Base-by-base conservation (phyloP, 2,329 filamentous ascomycete genomes). In the Fusarium ramigenum region DNA sequence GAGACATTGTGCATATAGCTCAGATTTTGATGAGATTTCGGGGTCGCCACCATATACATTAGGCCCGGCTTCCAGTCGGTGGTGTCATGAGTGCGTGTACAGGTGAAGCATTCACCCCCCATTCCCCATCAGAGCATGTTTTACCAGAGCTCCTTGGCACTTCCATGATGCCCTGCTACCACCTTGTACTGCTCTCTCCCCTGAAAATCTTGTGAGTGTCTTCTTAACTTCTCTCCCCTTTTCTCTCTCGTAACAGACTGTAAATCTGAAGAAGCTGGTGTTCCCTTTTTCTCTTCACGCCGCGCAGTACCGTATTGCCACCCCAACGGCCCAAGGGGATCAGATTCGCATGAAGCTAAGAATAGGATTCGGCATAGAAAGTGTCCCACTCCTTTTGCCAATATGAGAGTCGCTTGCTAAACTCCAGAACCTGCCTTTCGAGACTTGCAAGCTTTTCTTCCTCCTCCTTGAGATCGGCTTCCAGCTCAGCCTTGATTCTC, bases 151-250 rank as follows among this genome's bases (percentile, higher is more conserved):
- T 7, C 14, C 9, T 7, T 10, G 8, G 3, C 18, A 34, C 23
- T 18, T 53, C 9, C 9, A 37, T 12, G 19, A 39, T 21, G 19
- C 7, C 19, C 19, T 25, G 18, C 25, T 21, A 14, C 9, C 19
- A 16, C 9, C 6, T 21, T 37, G 3, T 28, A 4, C 14, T 12
- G 5, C 18, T n/a, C 5, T 7, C 5, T 34, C 16, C 23, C 10
- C 11, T 7, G 8, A 8, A 9, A 9, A 28, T 1, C 46, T 14
- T 32, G 21, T 9, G 14, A 16, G 10, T 32, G 11, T 15, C n/a
- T 19, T 23, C 16, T 7, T 14, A 4, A 5, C 21, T 0, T 4
- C 2, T 15, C 23, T 53, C 4, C 9, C 7, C 2, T 0, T 9
- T 39, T 16, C 14, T 21, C 34, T 9, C 7, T n/a, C 19, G 12